phyloP scores from a whole-genome alignment of 2,329 filamentous ascomycete species.

The Leptographium procerum region DNA sequence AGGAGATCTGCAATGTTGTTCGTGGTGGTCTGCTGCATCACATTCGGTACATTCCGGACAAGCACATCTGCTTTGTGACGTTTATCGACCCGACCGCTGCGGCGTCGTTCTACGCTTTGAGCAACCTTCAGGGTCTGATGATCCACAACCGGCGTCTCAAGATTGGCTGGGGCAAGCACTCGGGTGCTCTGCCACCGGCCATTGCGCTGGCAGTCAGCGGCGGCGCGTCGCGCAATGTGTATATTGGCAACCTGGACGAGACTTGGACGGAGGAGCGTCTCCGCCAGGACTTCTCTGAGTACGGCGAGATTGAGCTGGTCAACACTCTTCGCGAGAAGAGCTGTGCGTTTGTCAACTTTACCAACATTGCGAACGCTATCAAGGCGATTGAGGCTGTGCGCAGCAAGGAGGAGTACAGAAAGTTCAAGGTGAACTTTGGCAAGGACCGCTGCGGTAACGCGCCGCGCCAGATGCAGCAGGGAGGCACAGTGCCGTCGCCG shows the following conservation, averaged over 20 bases:
- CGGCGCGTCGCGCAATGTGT: constrained; percentile 95
- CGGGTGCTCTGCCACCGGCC: constrained; percentile 85
- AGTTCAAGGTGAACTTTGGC: constrained; percentile 99
- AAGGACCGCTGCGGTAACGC: constrained; percentile 97
- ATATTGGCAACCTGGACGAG: constrained; percentile 94
- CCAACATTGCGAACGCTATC: constrained; percentile 98
- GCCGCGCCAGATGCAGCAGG: constrained; percentile 64
- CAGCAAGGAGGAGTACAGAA: constrained; percentile 89
- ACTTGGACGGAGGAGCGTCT: constrained; percentile 94
- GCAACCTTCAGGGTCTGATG: constrained; percentile 96
- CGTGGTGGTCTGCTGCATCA: constrained; percentile 91
- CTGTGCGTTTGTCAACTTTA: constrained; percentile 99
- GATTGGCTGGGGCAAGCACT: constrained; percentile 99
- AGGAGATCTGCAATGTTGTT: constrained; percentile 99
- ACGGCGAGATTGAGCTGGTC: constrained; percentile 93
- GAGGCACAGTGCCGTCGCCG: constrained; percentile 45
- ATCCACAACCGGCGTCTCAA: constrained; percentile 97
- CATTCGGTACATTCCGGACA: constrained; percentile 97
- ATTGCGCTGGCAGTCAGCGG: constrained; percentile 94
- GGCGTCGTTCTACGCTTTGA: constrained; percentile 93
- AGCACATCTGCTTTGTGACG: constrained; percentile 99
- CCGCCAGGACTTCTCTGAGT: constrained; percentile 93
- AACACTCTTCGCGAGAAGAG: constrained; percentile 97
- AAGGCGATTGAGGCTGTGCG: constrained; percentile 96
- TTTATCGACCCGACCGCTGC: constrained; percentile 98